Conservation (phyloP, 768 basidiomycete genomes). For the Termitomyces sp. region DNA sequence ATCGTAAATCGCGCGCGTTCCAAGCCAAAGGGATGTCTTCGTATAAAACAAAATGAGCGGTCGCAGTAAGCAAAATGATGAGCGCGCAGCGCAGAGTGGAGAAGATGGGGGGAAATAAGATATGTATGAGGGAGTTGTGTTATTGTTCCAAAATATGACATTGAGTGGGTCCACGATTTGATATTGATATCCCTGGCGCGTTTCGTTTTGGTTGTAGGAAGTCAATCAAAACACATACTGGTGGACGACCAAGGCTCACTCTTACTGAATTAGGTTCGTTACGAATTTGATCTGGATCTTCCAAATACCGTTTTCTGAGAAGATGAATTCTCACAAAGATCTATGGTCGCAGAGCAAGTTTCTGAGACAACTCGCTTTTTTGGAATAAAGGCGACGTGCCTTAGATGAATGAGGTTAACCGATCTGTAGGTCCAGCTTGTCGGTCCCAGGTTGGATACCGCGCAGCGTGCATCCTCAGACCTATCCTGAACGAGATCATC, state of each 20-base stretch:
- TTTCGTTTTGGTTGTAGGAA: neutral
- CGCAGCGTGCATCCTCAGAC: neutral
- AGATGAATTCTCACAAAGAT: neutral
- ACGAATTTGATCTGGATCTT: neutral
- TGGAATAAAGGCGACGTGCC: neutral
- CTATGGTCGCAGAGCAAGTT: neutral
- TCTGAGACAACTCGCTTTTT: neutral
- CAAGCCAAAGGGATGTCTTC: neutral
- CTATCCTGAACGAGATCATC: neutral
- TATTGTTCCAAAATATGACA: neutral
- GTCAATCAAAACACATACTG: neutral
- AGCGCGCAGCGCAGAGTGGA: neutral
- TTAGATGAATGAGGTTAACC: neutral
- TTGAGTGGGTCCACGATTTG: neutral
- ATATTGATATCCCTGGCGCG: neutral
- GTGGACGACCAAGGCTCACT: neutral
- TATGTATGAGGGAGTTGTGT: neutral
- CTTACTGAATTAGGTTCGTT: neutral
- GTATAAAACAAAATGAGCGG: neutral
- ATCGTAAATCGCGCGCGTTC: neutral
- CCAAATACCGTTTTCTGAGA: neutral
- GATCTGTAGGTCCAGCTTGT: neutral
- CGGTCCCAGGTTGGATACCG: neutral
- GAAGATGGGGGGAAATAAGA: neutral
- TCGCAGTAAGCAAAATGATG: neutral